Evolutionary conservation across 108 stramenopile genomes (phyloP).

Genomic region (Pseudonitzschia multistriata): DNA sequence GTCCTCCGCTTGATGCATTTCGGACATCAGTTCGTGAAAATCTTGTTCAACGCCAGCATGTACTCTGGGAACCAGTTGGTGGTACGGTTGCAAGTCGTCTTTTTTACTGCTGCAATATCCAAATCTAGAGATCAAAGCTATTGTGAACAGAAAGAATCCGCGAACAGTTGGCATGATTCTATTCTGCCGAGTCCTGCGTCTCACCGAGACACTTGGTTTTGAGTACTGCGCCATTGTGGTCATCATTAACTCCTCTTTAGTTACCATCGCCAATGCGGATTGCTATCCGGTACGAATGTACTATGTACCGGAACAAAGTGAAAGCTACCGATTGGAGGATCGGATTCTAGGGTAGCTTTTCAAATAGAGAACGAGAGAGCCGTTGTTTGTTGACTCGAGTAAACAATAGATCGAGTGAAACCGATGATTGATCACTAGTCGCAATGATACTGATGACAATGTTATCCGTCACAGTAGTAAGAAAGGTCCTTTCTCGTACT

Average conservation of each 20-base stretch:
- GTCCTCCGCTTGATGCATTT: background rate
- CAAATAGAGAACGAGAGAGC: background rate
- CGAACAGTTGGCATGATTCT: background rate
- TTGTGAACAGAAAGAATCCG: background rate
- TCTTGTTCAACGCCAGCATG: constrained; percentile 9
- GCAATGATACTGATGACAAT: background rate
- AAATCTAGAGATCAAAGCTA: background rate
- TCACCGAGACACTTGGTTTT: background rate
- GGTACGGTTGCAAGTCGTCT: background rate
- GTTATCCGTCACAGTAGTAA: background rate
- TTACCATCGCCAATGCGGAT: background rate
- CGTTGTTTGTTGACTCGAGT: background rate
- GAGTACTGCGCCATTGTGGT: background rate
- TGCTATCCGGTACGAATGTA: background rate
- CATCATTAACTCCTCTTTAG: background rate
- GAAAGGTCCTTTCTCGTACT: background rate
- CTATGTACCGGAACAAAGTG: background rate
- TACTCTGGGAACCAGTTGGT: background rate
- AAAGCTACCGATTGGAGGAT: background rate
- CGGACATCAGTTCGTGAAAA: background rate
- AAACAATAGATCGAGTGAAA: background rate
- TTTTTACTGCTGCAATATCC: background rate
- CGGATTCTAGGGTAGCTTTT: background rate
- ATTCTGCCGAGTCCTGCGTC: background rate
- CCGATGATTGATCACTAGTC: background rate